Base-by-base conservation (phyloP, 371 early-diverging fungal genomes). In the Syncephalastrum sp. region DNA sequence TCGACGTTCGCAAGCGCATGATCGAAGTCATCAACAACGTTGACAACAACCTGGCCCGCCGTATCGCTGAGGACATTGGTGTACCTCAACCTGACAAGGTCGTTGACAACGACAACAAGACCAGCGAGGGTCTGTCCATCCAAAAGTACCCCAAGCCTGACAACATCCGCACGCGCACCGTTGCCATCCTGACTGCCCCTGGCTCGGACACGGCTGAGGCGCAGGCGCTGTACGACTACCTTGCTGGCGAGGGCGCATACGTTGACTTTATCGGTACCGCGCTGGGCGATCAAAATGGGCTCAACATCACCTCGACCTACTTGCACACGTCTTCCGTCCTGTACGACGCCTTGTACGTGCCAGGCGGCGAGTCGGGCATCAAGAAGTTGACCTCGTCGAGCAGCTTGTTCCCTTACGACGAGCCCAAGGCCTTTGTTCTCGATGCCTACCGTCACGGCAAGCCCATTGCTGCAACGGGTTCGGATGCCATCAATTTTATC, bases 11-110 rank as follows among this genome's bases (percentile, higher is more conserved):
- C 42, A 58, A 61, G 44, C 63, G 70, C 2, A 69, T 72, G 68
- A 52, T 79, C 5, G 57, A 71, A 57, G 50, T 61, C 4, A 55
- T 75, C 19, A 75, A 75, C 64, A 63, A 65, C 47, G 70, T 79
- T 3, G 75, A 75, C 46, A 66, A 71, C 13, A 41, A 60, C 42
- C 64, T 79, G 27, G 72, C 76, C 17, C 54, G 57, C 23, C 62
- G 69, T 46, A 60, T 79, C 43, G 79, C 76, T n/a, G 48, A 54
- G 49, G 63, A 43, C 16, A 50, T 73, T 10, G 69, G 67, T 48
- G 74, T 69, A 15, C 53, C 52, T 0, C 52, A 54, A 10, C 74
- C 74, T 14, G 59, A 60, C 1, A 61, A 58, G 47, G 50, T 61
- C 3, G 50, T 53, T n/a, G 65, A 65, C 6, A 69, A 67, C 49